Conservation (phyloP, 2,329 filamentous ascomycete genomes). For the Apiospora aurea region DNA sequence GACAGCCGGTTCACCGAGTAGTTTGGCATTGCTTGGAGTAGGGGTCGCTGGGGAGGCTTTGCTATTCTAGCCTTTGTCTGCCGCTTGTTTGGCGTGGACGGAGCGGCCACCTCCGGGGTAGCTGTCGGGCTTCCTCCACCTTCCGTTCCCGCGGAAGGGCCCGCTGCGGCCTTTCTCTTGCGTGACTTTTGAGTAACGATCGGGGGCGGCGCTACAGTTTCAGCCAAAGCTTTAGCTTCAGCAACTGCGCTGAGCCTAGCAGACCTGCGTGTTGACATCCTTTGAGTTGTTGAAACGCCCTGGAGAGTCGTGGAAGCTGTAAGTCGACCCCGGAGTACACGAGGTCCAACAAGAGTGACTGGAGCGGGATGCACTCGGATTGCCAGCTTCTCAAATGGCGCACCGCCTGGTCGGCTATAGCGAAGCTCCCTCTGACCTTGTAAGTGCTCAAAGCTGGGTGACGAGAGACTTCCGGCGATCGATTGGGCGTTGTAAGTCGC, state of each 20-base stretch:
- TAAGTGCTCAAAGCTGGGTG: not conserved
- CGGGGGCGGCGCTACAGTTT: slow-evolving; percentile 34
- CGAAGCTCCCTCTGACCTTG: not conserved
- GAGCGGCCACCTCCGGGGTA: slow-evolving; percentile 32
- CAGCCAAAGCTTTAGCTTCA: slow-evolving; percentile 30
- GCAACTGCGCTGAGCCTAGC: slow-evolving; percentile 39
- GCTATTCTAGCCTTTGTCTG: slow-evolving; percentile 33
- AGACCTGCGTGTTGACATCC: slow-evolving; percentile 43
- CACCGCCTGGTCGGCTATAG: not conserved
- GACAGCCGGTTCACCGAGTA: slow-evolving; percentile 46
- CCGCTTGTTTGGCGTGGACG: slow-evolving; percentile 41
- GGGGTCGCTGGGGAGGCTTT: slow-evolving; percentile 53
- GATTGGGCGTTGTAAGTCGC: not conserved
- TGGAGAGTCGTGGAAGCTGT: not conserved
- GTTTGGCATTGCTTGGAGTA: slow-evolving; percentile 52
- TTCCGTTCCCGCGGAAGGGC: not conserved
- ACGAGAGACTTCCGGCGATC: not conserved
- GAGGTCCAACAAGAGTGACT: not conserved
- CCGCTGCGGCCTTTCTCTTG: slow-evolving; percentile 38
- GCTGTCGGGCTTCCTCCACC: slow-evolving; percentile 25
- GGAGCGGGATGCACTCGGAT: not conserved
- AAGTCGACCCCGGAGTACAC: not conserved
- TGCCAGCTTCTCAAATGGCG: too few species aligned
- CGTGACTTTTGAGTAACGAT: slow-evolving; percentile 36
- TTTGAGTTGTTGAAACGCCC: slow-evolving; percentile 22